phyloP scores from a whole-genome alignment of 108 stramenopile genomes.

The Nitzschia palea region DNA sequence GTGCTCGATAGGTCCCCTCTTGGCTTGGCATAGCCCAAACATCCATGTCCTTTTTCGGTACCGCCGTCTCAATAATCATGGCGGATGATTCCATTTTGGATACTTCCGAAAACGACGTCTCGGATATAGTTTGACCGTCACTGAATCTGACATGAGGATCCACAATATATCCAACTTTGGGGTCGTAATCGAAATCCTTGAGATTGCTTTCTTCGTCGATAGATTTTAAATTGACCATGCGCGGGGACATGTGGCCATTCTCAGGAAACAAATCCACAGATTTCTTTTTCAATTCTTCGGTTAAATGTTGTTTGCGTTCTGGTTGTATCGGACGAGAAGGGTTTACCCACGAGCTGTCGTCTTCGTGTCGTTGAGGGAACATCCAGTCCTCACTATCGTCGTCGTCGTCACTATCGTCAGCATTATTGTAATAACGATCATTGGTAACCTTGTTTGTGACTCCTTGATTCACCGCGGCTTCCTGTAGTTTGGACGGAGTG shows the following conservation, averaged over 20 bases:
- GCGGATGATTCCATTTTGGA: background rate
- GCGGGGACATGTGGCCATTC: background rate
- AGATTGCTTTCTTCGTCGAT: conserved; percentile 5
- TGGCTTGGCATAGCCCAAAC: conserved; percentile 8
- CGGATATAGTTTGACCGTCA: conserved; percentile 12
- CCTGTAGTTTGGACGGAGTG: too few species aligned
- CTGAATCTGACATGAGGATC: background rate
- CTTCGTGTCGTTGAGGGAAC: conserved; percentile 3
- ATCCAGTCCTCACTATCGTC: conserved; percentile 3
- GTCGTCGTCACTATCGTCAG: background rate
- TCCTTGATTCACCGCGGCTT: too few species aligned
- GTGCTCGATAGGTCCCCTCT: background rate
- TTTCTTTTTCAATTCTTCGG: conserved; percentile 7
- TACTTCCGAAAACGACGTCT: conserved; percentile 9
- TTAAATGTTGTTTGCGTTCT: conserved; percentile 2
- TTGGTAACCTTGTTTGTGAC: too few species aligned
- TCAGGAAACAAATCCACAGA: background rate
- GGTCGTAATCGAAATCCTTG: background rate
- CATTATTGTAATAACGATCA: background rate
- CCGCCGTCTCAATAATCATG: conserved; percentile 1
- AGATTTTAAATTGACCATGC: background rate
- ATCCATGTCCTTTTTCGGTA: background rate
- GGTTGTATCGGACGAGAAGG: conserved; percentile 8
- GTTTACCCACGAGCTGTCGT: conserved; percentile 26
- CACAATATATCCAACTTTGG: conserved; percentile 6